Evolutionary conservation across 768 basidiomycete species (phyloP), one percentile per base, ranked within the genome.

Genomic region (Phaffia tasmanica): DNA sequence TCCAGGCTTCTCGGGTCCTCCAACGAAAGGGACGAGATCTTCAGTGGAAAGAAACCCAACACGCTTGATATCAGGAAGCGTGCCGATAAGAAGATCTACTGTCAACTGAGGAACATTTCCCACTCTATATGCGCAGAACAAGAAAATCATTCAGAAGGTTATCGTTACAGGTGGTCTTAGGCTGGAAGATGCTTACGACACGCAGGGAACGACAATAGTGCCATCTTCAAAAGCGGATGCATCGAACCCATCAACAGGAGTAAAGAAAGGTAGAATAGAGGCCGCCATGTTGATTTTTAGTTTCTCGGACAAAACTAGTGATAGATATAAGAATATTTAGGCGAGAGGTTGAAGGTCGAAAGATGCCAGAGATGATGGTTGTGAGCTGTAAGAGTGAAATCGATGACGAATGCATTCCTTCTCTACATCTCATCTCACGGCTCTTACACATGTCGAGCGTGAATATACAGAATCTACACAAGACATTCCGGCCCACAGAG

Each of bases 1-100:
- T 9, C 35, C 54, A 7, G 47, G 47, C 53, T 69, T 58, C 30
- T 65, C 67, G 8, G 47, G 54, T 11, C 62, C 67, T 25, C 67
- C 67, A 21, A 63, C 58, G 57, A 69, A 69, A 19, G 67, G 67
- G 29, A 69, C 50, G 27, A 69, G 67, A 46, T 69, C 67, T 0
- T 32, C 1, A 2, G 67, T 57, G 35, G 48, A 30, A 15, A 69
- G 63, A 47, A 46, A 60, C 27, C 62, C 67, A 46, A 69, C 67
- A 1, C 62, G 67, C 23, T 48, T 32, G 42, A 69, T 16, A 4
- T 32, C 29, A 9, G 67, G 67, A 2, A 69, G 67, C 14, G 62
- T 59, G 9, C 62, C 25, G 42, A 69, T 58, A 1, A 63, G 49
- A 29, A 69, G 63, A 58, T 69, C 67, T 48, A 64, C 63, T 46